Evolutionary conservation across 208 protist genomes (phyloP), one percentile per base, ranked within the genome.

Genomic region (Trypanosoma brucei): DNA sequence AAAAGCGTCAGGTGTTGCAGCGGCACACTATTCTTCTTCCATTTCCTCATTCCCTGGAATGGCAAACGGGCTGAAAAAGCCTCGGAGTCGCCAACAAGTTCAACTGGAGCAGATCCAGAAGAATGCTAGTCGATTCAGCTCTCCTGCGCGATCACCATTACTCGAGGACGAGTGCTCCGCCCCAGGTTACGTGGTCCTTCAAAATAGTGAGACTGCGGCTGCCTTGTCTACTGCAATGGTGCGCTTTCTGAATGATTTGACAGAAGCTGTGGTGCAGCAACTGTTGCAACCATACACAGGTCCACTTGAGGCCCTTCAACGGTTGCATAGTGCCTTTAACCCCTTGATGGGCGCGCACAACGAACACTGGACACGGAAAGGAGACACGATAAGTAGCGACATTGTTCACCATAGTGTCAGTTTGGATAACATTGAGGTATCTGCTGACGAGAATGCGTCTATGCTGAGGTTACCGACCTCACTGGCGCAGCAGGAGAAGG

Each of bases 211-310:
- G 9, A 2, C 42, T 9, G 67, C 44, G 14, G n/a, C 30, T 4
- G 44, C 52, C 4, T 62, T 65, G 42, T 65, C 60, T 14, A 51
- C 38, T 9, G 67, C 60, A 22, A 5, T 72, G n/a, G 36, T 54
- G 22, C n/a, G 30, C 7, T 66, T 72, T 51, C 22, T 72, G 9
- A 52, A 30, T 36, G 67, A 72, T 61, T 44, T 59, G 42, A 62
- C 55, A 5, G 31, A 38, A 2, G 52, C 60, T n/a, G 35, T 72
- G n/a, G 67, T 65, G 8, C 40, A 66, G 36, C 6, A 65, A 3
- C 34, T 62, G 14, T n/a, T 72, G 31, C 45, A 35, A n/a, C 55
- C 67, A 2, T 58, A 65, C 48, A 44, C 38, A 38, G 0, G 35
- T 45, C 55, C 9, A 50, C 56, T 48, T 40, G 65, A 63, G 14